Evolutionary conservation across 129 eudicot species (phyloP).

Genomic region (Gnaphalium uliginosum): DNA sequence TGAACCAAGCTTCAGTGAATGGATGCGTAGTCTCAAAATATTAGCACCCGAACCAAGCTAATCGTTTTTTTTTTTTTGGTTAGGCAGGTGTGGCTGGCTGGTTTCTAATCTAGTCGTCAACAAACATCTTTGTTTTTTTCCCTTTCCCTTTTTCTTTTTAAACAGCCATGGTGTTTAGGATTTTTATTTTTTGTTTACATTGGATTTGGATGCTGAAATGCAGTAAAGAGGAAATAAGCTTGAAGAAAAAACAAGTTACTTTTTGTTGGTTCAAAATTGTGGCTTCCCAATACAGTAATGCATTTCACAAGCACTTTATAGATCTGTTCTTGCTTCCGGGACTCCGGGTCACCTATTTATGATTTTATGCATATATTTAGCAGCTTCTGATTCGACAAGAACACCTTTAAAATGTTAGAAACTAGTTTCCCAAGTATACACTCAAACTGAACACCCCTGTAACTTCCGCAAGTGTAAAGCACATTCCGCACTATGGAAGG

Average conservation of each 20-base stretch:
- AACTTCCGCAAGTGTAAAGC: not conserved
- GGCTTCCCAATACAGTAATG: not conserved
- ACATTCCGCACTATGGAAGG: not conserved
- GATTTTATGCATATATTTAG: not conserved
- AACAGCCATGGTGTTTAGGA: not conserved
- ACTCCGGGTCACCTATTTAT: not conserved
- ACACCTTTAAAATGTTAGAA: not conserved
- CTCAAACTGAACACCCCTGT: not conserved
- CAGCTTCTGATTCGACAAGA: not conserved
- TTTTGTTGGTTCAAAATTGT: constrained; percentile 23
- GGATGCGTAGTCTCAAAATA: constrained; percentile 90
- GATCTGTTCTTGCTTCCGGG: not conserved
- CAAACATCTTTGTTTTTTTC: not conserved
- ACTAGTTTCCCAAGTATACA: not conserved
- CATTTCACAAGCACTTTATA: not conserved
- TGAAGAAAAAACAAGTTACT: constrained; percentile 18
- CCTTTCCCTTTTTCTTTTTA: constrained; percentile 6
- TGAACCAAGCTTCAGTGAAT: constrained; percentile 93
- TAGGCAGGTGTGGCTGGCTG: not conserved
- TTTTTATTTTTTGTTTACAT: constrained; percentile 31
- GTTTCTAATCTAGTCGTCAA: not conserved
- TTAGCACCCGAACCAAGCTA: constrained; percentile 88
- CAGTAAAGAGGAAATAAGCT: constrained; percentile 27
- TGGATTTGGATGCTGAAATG: constrained; percentile 31
- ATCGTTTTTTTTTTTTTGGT: not conserved